Evolutionary conservation across 495 filamentous ascomycete genomes (phyloP), one percentile per base, ranked within the genome.

Genomic region (Penicillium parvum): DNA sequence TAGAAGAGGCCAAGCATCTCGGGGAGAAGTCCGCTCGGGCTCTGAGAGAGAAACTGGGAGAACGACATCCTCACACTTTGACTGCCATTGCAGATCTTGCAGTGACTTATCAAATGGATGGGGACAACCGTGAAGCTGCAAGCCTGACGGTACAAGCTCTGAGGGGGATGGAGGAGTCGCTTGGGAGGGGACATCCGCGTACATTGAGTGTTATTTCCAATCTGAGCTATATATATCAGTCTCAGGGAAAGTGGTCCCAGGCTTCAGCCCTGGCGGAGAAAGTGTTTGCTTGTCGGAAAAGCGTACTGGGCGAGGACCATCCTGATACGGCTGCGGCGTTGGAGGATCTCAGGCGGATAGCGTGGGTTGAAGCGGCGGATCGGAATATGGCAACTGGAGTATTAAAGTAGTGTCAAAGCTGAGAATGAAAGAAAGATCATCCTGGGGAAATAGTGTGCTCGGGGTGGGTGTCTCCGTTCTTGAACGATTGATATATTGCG

Each of bases 61-160:
- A 45, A 8, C 50, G 65, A 8, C 61, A 74, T 57, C 65, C 64
- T 11, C n/a, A 55, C n/a, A 74, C 71, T 5, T 30, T 65, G 7
- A 49, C 43, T 9, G 52, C 45, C 8, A 55, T 64, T 49, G 45
- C 36, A 15, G 38, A 35, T 16, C 43, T 70, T 4, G 57, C 58
- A 4, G 18, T 36, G 18, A 54, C 43, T 4, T 67, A 62, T 40
- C 47, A 34, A 22, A 27, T 14, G 11, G 49, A 61, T 32, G 28
- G 33, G 11, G 57, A 58, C 19, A 59, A 17, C 22, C 30, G 47
- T 12, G 60, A 66, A 29, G 55, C 62, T 0, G 55, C 56, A 20
- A 37, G 37, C 15, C 32, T 69, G 10, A 27, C 28, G 8, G 4
- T 35, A 20, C 50, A 54, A 26, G 45, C 53, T 16, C 26, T 66